Conservation (phyloP, 2,329 filamentous ascomycete species). For the Exophiala sideris region DNA sequence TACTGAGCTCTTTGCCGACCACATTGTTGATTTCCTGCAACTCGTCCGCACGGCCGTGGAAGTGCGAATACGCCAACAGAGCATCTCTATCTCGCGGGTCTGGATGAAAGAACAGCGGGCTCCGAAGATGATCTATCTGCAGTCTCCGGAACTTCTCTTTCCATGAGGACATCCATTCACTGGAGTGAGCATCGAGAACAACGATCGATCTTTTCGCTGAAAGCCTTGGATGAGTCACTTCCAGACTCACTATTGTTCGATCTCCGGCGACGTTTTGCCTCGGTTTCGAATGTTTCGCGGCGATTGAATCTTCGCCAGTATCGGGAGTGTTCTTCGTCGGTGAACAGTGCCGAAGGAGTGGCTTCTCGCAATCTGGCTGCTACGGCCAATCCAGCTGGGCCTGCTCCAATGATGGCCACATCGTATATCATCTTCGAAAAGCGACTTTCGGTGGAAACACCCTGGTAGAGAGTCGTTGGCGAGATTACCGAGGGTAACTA, state of each 20-base stretch:
- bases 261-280: slow-evolving; percentile 9
- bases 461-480: too few species aligned
- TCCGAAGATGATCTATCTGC: slow-evolving; percentile 68
- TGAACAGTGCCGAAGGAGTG: slow-evolving; percentile 75
- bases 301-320: slow-evolving; percentile 44
- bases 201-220: slow-evolving; percentile 45
- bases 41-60: slow-evolving; percentile 58
- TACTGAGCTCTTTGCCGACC: slow-evolving; percentile 76
- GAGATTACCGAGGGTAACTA: too few species aligned
- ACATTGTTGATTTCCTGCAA: slow-evolving; percentile 68
- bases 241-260: not conserved
- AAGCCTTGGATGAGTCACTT: too few species aligned
- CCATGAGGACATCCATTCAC: slow-evolving; percentile 69
- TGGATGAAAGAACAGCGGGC: slow-evolving; percentile 79
- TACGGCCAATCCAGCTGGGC: slow-evolving; percentile 70
- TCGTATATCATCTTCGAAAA: slow-evolving; percentile 41
- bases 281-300: slow-evolving; percentile 16
- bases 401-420: slow-evolving; percentile 70
- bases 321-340: slow-evolving; percentile 76
- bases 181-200: slow-evolving; percentile 64
- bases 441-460: too few species aligned
- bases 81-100: slow-evolving; percentile 73
- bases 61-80: slow-evolving; percentile 65
- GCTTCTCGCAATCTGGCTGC: slow-evolving; percentile 69
- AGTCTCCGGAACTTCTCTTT: slow-evolving; percentile 65